Evolutionary conservation across 225 moss, liverwort and hornwort species (phyloP).

Genomic region (Rhytidiadelphus loreus): DNA sequence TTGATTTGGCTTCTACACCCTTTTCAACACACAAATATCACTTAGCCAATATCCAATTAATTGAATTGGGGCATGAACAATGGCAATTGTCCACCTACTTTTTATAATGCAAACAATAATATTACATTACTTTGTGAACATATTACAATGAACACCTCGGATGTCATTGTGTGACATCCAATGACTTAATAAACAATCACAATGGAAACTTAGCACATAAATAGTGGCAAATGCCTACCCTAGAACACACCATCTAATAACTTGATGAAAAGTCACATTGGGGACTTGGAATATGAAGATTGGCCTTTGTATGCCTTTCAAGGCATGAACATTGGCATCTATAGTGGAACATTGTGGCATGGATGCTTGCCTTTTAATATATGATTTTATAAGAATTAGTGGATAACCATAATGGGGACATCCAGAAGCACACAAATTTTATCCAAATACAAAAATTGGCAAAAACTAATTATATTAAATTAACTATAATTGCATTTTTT

Average conservation of each 20-base stretch:
- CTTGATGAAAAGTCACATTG: no score
- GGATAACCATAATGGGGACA: neutral
- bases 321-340: no score
- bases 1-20: no score
- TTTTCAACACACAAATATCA: no score
- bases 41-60: no score
- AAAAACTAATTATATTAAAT: neutral
- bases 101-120: accelerated
- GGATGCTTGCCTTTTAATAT: neutral
- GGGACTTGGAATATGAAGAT: no score
- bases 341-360: neutral
- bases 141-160: no score
- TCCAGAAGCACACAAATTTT: accelerated
- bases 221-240: neutral
- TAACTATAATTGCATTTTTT: neutral
- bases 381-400: neutral
- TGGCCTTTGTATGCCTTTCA: no score
- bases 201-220: neutral
- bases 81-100: neutral
- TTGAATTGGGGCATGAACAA: no score
- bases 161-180: neutral
- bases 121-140: no score
- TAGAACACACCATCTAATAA: no score
- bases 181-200: neutral
- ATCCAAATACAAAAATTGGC: accelerated